These are phyloP conservation scores for Aureobasidium namibiae DNA, from an alignment of 2,329 filamentous ascomycete genomes.

Conservation along the genomic window DNA sequence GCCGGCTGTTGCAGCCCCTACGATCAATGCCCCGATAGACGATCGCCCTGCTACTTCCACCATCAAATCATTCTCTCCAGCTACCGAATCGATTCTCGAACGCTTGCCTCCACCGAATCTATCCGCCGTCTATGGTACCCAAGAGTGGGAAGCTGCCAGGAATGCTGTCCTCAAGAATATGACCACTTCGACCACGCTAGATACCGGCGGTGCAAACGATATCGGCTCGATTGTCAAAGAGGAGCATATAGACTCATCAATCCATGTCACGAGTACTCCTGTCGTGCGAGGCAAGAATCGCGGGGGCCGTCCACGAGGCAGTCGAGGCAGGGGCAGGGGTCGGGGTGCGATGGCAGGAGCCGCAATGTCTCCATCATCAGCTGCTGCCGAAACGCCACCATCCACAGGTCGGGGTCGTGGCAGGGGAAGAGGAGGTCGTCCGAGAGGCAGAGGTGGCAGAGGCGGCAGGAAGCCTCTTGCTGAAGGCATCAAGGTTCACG, in stretches of 20 bases:
- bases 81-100: slow-evolving; percentile 35
- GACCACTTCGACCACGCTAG: slow-evolving; percentile 21
- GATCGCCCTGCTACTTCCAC: neutral
- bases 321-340: slow-evolving; percentile 15
- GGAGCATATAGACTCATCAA: neutral
- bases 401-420: slow-evolving; percentile 32
- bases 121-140: slow-evolving; percentile 21
- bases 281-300: slow-evolving; percentile 17
- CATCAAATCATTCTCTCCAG: slow-evolving; percentile 20
- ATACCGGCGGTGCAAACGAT: too few relatives aligned
- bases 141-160: slow-evolving; percentile 38
- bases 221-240: neutral
- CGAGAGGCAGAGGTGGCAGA: slow-evolving; percentile 17
- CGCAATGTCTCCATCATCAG: slow-evolving; percentile 14
- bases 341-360: slow-evolving; percentile 17
- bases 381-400: slow-evolving; percentile 19
- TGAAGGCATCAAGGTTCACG: slow-evolving; percentile 24
- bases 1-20: neutral
- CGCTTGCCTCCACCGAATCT: slow-evolving; percentile 26
- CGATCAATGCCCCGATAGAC: neutral
- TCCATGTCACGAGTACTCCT: neutral
- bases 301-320: slow-evolving; percentile 14
- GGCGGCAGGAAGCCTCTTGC: slow-evolving; percentile 17
- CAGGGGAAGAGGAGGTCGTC: slow-evolving; percentile 21
- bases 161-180: slow-evolving; percentile 39